Conservation (phyloP, 208 protist genomes). For the Leishmania turanica region DNA sequence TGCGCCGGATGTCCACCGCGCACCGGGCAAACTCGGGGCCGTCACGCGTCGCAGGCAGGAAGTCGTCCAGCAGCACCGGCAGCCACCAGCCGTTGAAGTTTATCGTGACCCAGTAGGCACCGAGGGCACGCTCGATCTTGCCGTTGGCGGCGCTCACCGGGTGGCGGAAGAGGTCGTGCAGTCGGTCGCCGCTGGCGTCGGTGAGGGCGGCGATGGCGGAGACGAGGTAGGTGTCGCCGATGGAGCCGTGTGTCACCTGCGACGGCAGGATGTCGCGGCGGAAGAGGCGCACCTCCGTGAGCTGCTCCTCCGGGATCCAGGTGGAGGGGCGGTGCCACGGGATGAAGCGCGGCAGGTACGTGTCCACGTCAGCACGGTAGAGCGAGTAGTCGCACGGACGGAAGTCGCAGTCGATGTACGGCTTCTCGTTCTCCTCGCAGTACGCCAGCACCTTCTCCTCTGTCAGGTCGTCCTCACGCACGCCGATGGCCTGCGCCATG, state of each 20-base stretch:
- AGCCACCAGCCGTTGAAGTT: constrained; percentile 90
- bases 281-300: constrained; percentile 71
- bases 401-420: constrained; percentile 76
- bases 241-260: constrained; percentile 72
- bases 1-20: constrained; percentile 59
- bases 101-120: constrained; percentile 78
- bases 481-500: constrained; percentile 48
- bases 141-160: constrained; percentile 55
- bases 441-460: constrained; percentile 60
- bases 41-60: constrained; percentile 61
- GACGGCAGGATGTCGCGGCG: constrained; percentile 60
- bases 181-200: constrained; percentile 31
- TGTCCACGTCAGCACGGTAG: constrained; percentile 67
- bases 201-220: constrained; percentile 67
- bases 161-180: constrained; percentile 74
- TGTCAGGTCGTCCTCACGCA: constrained; percentile 40
- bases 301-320: constrained; percentile 62
- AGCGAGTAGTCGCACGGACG: constrained; percentile 66
- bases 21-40: constrained; percentile 67
- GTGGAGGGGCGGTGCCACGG: constrained; percentile 63
- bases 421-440: constrained; percentile 53
- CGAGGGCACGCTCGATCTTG: constrained; percentile 57
- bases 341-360: constrained; percentile 53
- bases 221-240: constrained; percentile 84
- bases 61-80: constrained; percentile 80